A percentile compares a stretch with the other conserved stretches of the same genome.
Conservation (phyloP, 495 filamentous ascomycete species). For the Chaetomium cochliodes region DNA sequence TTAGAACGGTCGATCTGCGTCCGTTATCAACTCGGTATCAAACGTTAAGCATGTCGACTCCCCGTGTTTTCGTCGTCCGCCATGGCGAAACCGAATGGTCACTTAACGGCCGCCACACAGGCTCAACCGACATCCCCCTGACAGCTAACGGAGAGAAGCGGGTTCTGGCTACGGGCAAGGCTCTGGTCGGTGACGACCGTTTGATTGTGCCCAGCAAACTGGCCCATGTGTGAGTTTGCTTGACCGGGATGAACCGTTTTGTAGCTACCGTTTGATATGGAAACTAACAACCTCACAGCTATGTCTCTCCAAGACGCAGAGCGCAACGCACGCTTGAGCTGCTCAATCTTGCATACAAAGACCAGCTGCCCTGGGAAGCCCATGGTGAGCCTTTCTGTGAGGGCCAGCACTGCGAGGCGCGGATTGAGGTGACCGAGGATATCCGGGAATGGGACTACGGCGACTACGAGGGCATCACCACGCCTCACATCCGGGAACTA, state of each 20-base stretch:
- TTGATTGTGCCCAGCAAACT: slow-evolving; percentile 83
- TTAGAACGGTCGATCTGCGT: background rate
- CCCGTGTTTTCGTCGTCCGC: slow-evolving; percentile 87
- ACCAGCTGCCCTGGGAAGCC: slow-evolving; percentile 47
- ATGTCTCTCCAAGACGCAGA: slow-evolving; percentile 82
- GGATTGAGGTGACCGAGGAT: slow-evolving; percentile 68
- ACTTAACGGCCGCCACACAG: slow-evolving; percentile 86
- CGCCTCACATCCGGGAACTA: slow-evolving; percentile 61
- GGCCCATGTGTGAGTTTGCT: slow-evolving; percentile 66
- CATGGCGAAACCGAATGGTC: slow-evolving; percentile 98
- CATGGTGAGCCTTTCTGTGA: slow-evolving; percentile 39
- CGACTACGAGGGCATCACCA: slow-evolving; percentile 88
- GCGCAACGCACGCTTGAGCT: slow-evolving; percentile 87
- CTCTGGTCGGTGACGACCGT: slow-evolving; percentile 78
- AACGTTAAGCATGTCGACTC: slow-evolving; percentile 49
- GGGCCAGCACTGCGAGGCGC: slow-evolving; percentile 43
- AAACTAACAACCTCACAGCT: slow-evolving; percentile 41
- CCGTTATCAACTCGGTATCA: background rate
- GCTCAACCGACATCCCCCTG: slow-evolving; percentile 78
- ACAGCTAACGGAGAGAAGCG: slow-evolving; percentile 85
- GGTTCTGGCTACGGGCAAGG: slow-evolving; percentile 74
- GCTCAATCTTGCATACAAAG: slow-evolving; percentile 57
- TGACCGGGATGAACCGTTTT: no score
- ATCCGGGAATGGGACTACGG: slow-evolving; percentile 97
- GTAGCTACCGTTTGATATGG: background rate